Evolutionary conservation across 2,329 filamentous ascomycete species (phyloP), one percentile per base, ranked within the genome.

Genomic region (Cordyceps javanica): DNA sequence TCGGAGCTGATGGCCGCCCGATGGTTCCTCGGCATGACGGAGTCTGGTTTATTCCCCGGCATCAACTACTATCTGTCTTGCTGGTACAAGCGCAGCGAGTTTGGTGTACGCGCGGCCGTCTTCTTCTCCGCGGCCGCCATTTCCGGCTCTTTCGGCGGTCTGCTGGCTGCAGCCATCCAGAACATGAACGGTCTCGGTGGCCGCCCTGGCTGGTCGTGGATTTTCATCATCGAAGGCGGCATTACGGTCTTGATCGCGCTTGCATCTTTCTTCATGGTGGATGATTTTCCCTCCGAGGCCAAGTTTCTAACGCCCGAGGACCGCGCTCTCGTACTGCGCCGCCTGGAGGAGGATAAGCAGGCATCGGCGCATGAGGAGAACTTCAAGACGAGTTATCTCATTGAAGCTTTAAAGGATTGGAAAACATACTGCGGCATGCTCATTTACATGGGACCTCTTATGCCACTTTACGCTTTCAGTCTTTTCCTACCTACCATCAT

Each of bases 101-200:
- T 94, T 56, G 90, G 89, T 51, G 79, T 91, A n/a, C 83, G 90
- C 36, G 85, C 88, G 39, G 88, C 90, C 14, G 83, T 91, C 58
- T 93, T 94, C 76, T 95, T 94, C 75, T 91, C 88, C 0, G 88
- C 89, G 0, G 90, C 90, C 0, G 89, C 90, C 0, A 73, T 94
- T 0, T 87, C 89, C 0, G 90, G 90, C 1, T 91, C 86, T 0
- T 91, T 91, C 61, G 88, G 87, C 66, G 88, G 88, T 3, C 79
- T 91, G 1, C 77, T 91, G 3, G 88, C 88, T 0, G 87, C 87
- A 3, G 88, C 81, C 1, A 91, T 91, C 61, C 80, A 82, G 38
- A 78, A 85, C 50, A 89, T 91, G 85, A 75, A 85, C 60, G 86
- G 87, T 1, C 72, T 87, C 10, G 80, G 78, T 2, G 78, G 78